Evolutionary conservation across 2,329 filamentous ascomycete genomes (phyloP).

Genomic region (Penicillium sp.): DNA sequence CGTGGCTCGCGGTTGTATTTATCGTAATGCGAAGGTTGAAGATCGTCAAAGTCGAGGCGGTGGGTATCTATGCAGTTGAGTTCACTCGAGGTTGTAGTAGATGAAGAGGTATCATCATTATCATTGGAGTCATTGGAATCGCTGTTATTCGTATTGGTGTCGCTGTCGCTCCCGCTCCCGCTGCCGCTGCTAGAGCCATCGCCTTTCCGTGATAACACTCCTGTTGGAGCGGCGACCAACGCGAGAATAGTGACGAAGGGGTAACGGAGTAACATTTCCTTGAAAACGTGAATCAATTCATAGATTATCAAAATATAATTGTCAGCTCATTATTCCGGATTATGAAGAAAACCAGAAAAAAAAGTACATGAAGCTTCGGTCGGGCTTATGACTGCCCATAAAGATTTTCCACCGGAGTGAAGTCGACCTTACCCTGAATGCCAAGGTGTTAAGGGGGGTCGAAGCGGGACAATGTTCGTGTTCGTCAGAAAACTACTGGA

Average conservation of each 20-base stretch:
- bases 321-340: not conserved
- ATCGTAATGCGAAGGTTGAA: constrained; percentile 3
- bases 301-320: not conserved
- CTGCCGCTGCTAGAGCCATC: constrained; percentile 1
- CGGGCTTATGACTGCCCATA: not conserved
- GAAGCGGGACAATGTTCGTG: not conserved
- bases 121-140: not conserved
- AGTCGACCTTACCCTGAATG: not conserved
- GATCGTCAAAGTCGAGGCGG: not conserved
- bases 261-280: not conserved
- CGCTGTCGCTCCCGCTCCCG: not conserved
- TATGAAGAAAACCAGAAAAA: not conserved
- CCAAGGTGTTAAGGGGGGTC: constrained; percentile 3
- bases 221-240: not conserved
- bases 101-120: not conserved
- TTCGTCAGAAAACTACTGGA: not conserved
- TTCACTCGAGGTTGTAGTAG: not conserved
- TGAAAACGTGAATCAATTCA: not conserved
- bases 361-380: not conserved
- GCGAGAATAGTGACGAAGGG: not conserved
- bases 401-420: not conserved
- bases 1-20: constrained; percentile 2
- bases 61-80: constrained; percentile 1
- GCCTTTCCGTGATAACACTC: not conserved
- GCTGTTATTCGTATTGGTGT: not conserved